phyloP scores from a whole-genome alignment of 352 stramenopile species.

The Phytophthora multivora region DNA sequence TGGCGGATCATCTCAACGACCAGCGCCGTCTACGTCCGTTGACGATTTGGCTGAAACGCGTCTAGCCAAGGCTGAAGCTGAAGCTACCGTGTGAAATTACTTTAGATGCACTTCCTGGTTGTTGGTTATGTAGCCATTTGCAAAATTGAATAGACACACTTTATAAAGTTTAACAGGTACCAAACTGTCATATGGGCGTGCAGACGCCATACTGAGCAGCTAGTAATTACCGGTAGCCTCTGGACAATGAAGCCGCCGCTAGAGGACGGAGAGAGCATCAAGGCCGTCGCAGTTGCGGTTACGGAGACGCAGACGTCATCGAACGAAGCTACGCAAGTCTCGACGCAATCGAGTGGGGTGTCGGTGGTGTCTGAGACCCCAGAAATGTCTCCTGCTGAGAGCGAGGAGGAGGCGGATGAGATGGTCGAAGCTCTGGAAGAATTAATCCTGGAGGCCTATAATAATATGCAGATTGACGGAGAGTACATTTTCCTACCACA shows the following conservation, averaged over 20 bases:
- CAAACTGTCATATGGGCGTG: not conserved
- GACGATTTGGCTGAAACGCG: constrained; percentile 27
- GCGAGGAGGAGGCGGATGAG: constrained; percentile 27
- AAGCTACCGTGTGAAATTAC: constrained; percentile 46
- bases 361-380: not conserved
- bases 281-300: not conserved
- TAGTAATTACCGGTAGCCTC: constrained; percentile 11
- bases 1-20: constrained; percentile 54
- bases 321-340: not conserved
- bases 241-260: constrained; percentile 15
- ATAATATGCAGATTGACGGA: constrained; percentile 83
- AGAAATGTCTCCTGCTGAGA: constrained; percentile 10
- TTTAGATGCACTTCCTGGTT: not conserved
- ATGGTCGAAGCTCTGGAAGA: constrained; percentile 62
- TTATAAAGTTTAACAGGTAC: constrained; percentile 21
- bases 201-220: constrained; percentile 20
- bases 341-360: constrained; percentile 5
- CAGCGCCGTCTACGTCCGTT: constrained; percentile 15
- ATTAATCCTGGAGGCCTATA: constrained; percentile 81
- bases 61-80: constrained; percentile 47
- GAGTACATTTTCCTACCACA: constrained; percentile 79
- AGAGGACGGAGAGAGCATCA: constrained; percentile 9
- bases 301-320: not conserved
- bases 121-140: constrained; percentile 17
- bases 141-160: constrained; percentile 25